Evolutionary conservation across 1,284 basidiomycete species (phyloP).

Genomic region (Fomes fomentarius): DNA sequence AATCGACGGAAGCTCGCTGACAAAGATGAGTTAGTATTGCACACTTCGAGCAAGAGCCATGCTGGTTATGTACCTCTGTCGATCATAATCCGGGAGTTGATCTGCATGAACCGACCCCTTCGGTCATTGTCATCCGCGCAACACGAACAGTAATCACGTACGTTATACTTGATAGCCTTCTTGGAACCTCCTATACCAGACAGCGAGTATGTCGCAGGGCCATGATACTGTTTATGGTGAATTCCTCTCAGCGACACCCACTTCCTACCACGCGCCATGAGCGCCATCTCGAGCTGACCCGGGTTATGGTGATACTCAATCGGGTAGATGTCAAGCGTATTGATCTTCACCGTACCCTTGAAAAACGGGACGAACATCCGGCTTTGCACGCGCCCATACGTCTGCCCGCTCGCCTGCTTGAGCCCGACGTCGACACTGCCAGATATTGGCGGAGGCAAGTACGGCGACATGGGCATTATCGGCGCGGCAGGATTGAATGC

Average conservation of each 20-base stretch:
- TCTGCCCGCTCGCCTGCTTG: constrained; percentile 11
- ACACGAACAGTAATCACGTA: constrained; percentile 30
- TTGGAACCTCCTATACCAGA: constrained; percentile 21
- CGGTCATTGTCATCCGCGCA: no score
- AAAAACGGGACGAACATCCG: constrained; percentile 43
- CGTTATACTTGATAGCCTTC: constrained; percentile 48
- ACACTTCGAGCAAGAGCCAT: neutral
- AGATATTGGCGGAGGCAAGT: neutral
- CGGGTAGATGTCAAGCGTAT: constrained; percentile 52
- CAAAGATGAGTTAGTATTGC: no score
- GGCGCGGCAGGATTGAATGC: constrained; percentile 7
- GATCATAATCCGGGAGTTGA: constrained; percentile 52
- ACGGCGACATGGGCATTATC: neutral
- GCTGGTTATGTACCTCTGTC: constrained; percentile 49
- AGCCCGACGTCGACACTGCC: constrained; percentile 4
- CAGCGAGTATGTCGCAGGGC: constrained; percentile 40
- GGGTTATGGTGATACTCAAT: constrained; percentile 49
- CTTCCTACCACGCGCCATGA: constrained; percentile 52
- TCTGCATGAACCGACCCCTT: no score
- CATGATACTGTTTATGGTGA: constrained; percentile 58
- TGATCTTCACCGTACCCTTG: constrained; percentile 52
- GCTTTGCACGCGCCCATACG: constrained; percentile 44
- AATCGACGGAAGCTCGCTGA: constrained; percentile 49
- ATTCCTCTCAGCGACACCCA: constrained; percentile 53
- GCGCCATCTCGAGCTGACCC: constrained; percentile 37